Evolutionary conservation across 1,284 basidiomycete genomes (phyloP).

Genomic region (Polyporus tsugae): DNA sequence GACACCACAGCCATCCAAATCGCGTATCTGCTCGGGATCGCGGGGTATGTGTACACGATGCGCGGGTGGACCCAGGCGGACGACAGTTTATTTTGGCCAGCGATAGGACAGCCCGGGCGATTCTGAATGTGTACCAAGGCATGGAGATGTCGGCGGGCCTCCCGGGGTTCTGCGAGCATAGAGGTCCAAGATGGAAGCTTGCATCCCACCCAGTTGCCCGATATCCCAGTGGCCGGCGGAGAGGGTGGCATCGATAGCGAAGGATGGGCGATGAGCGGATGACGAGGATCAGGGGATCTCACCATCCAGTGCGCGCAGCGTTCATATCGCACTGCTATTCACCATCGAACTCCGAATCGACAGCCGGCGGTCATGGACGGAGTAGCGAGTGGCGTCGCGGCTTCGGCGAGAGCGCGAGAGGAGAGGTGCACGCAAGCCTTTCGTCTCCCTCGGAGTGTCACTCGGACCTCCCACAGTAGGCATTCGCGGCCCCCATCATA

Average conservation of each 20-base stretch:
- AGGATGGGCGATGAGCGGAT: not conserved
- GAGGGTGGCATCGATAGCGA: constrained; percentile 1
- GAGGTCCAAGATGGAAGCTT: not conserved
- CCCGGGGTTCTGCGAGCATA: not conserved
- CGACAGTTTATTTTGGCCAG: constrained; percentile 40
- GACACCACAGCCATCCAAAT: constrained; percentile 38
- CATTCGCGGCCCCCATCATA: not conserved
- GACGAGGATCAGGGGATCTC: not conserved
- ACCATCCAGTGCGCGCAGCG: not conserved
- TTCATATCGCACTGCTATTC: not conserved
- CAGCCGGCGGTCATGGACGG: not conserved
- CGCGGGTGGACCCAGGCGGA: constrained; percentile 39
- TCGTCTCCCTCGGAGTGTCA: constrained; percentile 11
- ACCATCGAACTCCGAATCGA: constrained; percentile 1
- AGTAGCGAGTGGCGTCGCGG: not conserved
- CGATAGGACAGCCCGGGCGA: constrained; percentile 23
- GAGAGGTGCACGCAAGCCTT: constrained; percentile 7
- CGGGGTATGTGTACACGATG: constrained; percentile 44
- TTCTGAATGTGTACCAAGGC: constrained; percentile 17
- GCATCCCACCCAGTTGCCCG: not conserved
- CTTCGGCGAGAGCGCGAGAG: constrained; percentile 3
- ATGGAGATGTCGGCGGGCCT: not conserved
- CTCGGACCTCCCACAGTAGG: not conserved
- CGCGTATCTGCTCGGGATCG: constrained; percentile 42
- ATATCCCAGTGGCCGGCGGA: not conserved